Conservation (phyloP, 495 filamentous ascomycete genomes). For the Aspergillus conjunctus region DNA sequence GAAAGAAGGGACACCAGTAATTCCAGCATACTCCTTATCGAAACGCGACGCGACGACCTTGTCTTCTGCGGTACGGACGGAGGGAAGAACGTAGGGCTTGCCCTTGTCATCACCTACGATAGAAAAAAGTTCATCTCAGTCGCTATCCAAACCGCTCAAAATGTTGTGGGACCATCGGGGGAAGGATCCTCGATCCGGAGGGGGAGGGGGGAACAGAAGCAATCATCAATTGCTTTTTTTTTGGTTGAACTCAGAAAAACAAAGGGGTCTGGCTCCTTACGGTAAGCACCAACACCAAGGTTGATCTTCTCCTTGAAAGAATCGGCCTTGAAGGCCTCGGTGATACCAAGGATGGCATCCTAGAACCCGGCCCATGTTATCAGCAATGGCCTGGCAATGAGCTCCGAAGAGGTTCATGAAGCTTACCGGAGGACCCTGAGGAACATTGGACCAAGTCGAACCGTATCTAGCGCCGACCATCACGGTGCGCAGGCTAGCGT, state of each 20-base stretch:
- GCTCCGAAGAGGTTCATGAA: background rate
- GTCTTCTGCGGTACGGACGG: constrained; percentile 85
- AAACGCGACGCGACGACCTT: constrained; percentile 72
- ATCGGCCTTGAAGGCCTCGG: constrained; percentile 98
- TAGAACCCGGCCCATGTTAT: constrained; percentile 29
- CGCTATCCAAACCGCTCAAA: background rate
- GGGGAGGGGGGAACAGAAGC: background rate
- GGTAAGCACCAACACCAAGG: constrained; percentile 70
- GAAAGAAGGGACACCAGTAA: constrained; percentile 93
- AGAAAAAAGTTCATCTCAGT: background rate
- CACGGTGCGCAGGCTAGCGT: constrained; percentile 50
- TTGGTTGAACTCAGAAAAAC: background rate
- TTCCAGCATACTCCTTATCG: constrained; percentile 98
- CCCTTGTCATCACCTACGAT: constrained; percentile 80
- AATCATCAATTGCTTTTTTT: background rate
- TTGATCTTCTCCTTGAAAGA: constrained; percentile 93
- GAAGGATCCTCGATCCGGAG: background rate
- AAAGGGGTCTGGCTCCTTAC: constrained; percentile 32
- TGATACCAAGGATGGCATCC: constrained; percentile 93
- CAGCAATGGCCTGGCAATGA: constrained; percentile 30
- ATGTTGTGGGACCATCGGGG: background rate
- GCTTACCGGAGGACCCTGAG: constrained; percentile 91
- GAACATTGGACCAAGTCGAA: constrained; percentile 86
- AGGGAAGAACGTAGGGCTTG: constrained; percentile 96
- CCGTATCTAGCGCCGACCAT: constrained; percentile 62